Evolutionary conservation across 257 asterid genomes (phyloP).

Genomic region (Cruciata laevipes): DNA sequence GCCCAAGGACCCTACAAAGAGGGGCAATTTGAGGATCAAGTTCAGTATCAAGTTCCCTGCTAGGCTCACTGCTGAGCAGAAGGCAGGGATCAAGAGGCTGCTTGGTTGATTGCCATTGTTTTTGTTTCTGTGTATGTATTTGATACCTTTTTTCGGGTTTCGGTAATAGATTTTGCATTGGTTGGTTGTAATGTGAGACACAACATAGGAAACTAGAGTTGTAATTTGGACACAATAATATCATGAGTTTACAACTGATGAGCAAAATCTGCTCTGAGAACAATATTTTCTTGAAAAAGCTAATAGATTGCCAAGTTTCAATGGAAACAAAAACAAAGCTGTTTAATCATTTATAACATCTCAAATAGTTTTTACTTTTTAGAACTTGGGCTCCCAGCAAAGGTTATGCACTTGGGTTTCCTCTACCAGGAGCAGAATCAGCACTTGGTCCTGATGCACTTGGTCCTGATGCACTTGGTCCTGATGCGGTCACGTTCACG

Average conservation of each 20-base stretch:
- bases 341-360: no score
- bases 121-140: background rate
- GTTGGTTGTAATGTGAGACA: background rate
- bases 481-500: no score
- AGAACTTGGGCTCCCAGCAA: no score
- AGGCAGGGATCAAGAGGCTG: conserved; percentile 67
- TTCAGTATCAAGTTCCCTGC: conserved; percentile 65
- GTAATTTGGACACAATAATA: background rate
- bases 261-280: background rate
- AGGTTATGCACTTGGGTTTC: conserved; percentile 14
- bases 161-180: background rate
- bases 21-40: conserved; percentile 74
- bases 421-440: no score
- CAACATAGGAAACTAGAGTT: background rate
- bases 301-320: no score
- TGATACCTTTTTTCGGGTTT: no score
- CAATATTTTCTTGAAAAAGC: no score
- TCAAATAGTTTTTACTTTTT: no score
- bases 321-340: no score
- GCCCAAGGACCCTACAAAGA: conserved; percentile 61
- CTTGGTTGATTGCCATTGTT: conserved; percentile 34
- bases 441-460: no score
- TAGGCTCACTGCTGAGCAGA: conserved; percentile 69
- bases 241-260: background rate
- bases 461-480: no score